These are phyloP conservation scores for Pholiota molesta DNA, from an alignment of 768 basidiomycete species.

Conservation along the genomic window DNA sequence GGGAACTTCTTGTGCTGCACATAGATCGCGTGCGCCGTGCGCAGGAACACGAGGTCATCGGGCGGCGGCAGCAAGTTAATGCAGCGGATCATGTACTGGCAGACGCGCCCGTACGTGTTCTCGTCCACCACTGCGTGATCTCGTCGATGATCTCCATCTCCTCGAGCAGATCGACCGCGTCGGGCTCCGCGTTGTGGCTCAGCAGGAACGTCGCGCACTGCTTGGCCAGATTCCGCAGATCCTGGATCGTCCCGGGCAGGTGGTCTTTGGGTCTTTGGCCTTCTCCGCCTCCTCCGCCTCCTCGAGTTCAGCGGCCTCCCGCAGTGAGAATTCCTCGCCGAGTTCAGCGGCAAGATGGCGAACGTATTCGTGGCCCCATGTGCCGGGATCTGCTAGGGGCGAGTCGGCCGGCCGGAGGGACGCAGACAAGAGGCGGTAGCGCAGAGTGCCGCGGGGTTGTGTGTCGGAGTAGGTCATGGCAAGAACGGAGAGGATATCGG, in stretches of 20 bases:
- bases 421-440: conserved; percentile 85
- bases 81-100: conserved; percentile 95
- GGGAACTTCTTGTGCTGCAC: conserved; percentile 86
- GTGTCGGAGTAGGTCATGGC: conserved; percentile 99
- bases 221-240: conserved; percentile 75
- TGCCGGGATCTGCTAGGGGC: conserved; percentile 84
- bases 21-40: conserved; percentile 88
- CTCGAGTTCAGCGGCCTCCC: conserved; percentile 53
- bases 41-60: conserved; percentile 88
- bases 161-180: conserved; percentile 94
- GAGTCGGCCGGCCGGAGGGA: conserved; percentile 66
- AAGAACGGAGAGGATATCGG: conserved; percentile 95
- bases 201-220: conserved; percentile 90
- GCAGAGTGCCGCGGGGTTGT: conserved; percentile 92
- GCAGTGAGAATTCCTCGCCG: conserved; percentile 84
- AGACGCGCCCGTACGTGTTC: conserved; percentile 88
- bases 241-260: conserved; percentile 66
- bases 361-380: conserved; percentile 99
- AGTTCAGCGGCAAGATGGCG: conserved; percentile 96
- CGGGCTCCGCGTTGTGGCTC: conserved; percentile 95
- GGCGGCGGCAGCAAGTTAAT: conserved; percentile 90
- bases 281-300: conserved; percentile 30
- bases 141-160: conserved; percentile 89
- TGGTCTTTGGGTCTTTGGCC: conserved; percentile 32
- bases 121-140: conserved; percentile 80